Conservation (phyloP, 2,329 filamentous ascomycete species). For the Coniochaeta hoffmannii region DNA sequence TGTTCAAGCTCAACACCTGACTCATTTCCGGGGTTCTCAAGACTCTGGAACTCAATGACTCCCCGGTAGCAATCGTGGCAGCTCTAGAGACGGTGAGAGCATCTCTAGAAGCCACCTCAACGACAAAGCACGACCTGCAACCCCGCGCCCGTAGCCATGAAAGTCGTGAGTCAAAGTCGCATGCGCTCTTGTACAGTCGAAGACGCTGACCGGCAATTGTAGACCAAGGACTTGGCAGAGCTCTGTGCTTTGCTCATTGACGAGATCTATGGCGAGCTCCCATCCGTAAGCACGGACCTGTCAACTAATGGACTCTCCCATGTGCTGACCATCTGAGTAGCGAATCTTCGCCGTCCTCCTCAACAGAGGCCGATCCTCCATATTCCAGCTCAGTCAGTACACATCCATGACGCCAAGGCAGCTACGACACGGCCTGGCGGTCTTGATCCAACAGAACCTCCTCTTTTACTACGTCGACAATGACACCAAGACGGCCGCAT, state of each 20-base stretch:
- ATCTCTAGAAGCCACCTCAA: conserved; percentile 64
- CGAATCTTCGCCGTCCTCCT: conserved; percentile 77
- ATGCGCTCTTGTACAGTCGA: neutral
- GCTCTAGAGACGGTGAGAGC: conserved; percentile 74
- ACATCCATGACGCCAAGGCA: conserved; percentile 68
- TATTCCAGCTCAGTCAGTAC: conserved; percentile 61
- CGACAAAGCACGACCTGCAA: conserved; percentile 7
- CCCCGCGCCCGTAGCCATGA: conserved; percentile 19
- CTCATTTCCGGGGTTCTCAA: neutral
- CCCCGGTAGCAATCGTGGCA: conserved; percentile 60
- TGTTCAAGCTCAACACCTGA: neutral
- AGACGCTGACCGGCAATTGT: conserved; percentile 15
- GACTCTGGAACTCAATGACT: conserved; percentile 41
- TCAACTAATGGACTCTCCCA: neutral
- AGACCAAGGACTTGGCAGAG: conserved; percentile 73
- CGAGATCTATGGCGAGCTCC: conserved; percentile 85
- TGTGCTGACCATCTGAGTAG: conserved; percentile 38
- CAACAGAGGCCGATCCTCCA: conserved; percentile 68
- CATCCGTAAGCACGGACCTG: conserved; percentile 65
- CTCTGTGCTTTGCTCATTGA: conserved; percentile 85
- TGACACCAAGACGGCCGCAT: conserved; percentile 59
- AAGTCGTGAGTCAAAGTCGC: conserved; percentile 22
- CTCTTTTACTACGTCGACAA: conserved; percentile 63
- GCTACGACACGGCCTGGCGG: conserved; percentile 71
- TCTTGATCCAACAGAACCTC: conserved; percentile 84